Conservation (phyloP, 352 stramenopile species). For the Phytophthora sp. region DNA sequence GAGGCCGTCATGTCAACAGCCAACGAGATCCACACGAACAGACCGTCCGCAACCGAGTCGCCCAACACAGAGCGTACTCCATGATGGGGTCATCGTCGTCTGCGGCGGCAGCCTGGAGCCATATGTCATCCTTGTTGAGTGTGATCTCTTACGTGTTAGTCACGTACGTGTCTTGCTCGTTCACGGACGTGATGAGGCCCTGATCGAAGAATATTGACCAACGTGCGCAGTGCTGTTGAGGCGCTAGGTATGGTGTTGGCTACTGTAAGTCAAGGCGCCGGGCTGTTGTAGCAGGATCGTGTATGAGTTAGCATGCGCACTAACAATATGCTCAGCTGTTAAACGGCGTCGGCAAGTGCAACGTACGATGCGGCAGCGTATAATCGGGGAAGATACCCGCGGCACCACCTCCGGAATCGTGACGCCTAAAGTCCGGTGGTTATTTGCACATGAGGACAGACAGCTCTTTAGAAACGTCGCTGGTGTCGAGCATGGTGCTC, state of each 20-base stretch:
- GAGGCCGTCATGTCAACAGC: conserved; percentile 16
- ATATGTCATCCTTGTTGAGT: conserved; percentile 29
- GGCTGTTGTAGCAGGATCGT: conserved; percentile 29
- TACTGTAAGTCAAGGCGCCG: too few species aligned
- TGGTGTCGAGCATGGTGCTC: background rate
- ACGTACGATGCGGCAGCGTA: background rate
- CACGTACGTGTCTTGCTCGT: conserved; percentile 30
- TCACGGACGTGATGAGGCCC: conserved; percentile 30
- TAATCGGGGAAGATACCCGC: conserved; percentile 3
- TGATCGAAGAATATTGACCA: conserved; percentile 37
- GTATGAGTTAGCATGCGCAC: too few species aligned
- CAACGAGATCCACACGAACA: conserved; percentile 30
- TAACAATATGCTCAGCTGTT: too few species aligned
- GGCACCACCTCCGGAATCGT: conserved; percentile 10
- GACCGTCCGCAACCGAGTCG: conserved; percentile 21
- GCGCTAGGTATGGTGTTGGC: too few species aligned
- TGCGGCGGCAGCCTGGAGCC: conserved; percentile 12
- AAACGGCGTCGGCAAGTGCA: background rate
- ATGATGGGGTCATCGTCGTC: conserved; percentile 30
- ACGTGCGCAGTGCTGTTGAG: conserved; percentile 19
- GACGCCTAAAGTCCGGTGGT: background rate
- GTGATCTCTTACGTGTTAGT: conserved; percentile 33
- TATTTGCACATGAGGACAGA: too few species aligned
- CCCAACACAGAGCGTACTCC: conserved; percentile 23
- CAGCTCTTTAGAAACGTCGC: background rate